A percentile compares a stretch with the other conserved stretches of the same genome.
Evolutionary conservation across 371 early-diverging fungal genomes (phyloP).

Genomic region (Apophysomyces trapeziformis): DNA sequence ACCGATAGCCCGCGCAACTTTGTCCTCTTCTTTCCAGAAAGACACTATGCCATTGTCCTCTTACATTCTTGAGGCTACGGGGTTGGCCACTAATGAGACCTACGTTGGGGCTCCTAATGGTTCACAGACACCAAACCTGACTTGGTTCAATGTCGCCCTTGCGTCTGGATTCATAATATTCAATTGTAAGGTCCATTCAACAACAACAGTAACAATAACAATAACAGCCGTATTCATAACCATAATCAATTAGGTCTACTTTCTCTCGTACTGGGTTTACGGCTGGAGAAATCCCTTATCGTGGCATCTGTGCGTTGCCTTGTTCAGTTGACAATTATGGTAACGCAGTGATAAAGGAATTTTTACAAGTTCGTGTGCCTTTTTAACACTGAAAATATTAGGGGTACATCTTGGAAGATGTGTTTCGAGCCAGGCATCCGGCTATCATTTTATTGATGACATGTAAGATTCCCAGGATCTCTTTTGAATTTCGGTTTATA

Average conservation of each 20-base stretch:
- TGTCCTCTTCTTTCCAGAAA: background rate
- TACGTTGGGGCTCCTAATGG: background rate
- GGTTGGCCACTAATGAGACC: slow-evolving; percentile 1
- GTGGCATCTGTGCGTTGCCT: slow-evolving; percentile 66
- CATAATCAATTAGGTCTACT: slow-evolving; percentile 45
- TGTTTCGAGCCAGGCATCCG: slow-evolving; percentile 65
- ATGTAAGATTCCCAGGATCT: slow-evolving; percentile 36
- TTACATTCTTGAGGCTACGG: slow-evolving; percentile 11
- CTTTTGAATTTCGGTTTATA: background rate
- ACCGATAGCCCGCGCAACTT: slow-evolving; percentile 2
- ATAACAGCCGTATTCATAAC: background rate
- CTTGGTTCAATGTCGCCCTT: slow-evolving; percentile 23
- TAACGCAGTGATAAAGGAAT: slow-evolving; percentile 12
- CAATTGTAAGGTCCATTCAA: slow-evolving; percentile 12
- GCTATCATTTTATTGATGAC: slow-evolving; percentile 62
- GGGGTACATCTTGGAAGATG: slow-evolving; percentile 65
- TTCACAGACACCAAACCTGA: slow-evolving; percentile 13
- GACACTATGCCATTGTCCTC: slow-evolving; percentile 8
- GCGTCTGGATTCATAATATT: slow-evolving; percentile 23
- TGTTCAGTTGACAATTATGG: slow-evolving; percentile 71
- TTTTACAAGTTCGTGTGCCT: background rate
- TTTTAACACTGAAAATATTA: slow-evolving; percentile 17
- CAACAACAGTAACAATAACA: too few species aligned
- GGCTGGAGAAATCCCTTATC: slow-evolving; percentile 62
- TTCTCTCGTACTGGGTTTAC: slow-evolving; percentile 62